These are phyloP conservation scores for Penicillium manginii DNA, from an alignment of 495 filamentous ascomycete species.

Conservation along the genomic window DNA sequence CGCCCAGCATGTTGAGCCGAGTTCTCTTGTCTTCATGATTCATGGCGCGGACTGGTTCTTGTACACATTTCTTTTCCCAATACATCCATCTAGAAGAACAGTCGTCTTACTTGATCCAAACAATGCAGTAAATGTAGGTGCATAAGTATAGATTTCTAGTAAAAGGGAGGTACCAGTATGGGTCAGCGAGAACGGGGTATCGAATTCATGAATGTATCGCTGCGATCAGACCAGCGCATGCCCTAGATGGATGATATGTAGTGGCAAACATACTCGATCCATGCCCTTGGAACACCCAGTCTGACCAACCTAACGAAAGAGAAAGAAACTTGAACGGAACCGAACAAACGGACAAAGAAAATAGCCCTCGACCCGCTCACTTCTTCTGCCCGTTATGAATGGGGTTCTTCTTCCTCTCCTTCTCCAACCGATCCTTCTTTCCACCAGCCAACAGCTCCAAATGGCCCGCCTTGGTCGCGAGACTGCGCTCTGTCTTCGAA, in stretches of 20 bases:
- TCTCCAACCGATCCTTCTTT: constrained; percentile 57
- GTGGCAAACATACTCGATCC: no score
- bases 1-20: not conserved
- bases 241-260: not conserved
- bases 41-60: not conserved
- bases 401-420: constrained; percentile 25
- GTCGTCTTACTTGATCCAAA: no score
- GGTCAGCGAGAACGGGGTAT: constrained; percentile 27
- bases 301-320: no score
- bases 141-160: no score
- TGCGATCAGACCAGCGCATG: not conserved
- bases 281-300: no score
- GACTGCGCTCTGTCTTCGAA: constrained; percentile 64
- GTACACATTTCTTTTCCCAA: constrained; percentile 11
- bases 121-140: no score
- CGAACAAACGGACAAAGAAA: not conserved
- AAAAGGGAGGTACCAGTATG: no score
- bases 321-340: no score
- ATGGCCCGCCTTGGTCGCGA: constrained; percentile 74
- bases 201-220: constrained; percentile 28
- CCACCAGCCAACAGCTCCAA: constrained; percentile 68
- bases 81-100: not conserved
- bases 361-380: not conserved
- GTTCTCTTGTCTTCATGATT: not conserved
- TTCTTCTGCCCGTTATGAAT: constrained; percentile 3